phyloP scores from a whole-genome alignment of 495 filamentous ascomycete species.

The Podospora tetraspora region DNA sequence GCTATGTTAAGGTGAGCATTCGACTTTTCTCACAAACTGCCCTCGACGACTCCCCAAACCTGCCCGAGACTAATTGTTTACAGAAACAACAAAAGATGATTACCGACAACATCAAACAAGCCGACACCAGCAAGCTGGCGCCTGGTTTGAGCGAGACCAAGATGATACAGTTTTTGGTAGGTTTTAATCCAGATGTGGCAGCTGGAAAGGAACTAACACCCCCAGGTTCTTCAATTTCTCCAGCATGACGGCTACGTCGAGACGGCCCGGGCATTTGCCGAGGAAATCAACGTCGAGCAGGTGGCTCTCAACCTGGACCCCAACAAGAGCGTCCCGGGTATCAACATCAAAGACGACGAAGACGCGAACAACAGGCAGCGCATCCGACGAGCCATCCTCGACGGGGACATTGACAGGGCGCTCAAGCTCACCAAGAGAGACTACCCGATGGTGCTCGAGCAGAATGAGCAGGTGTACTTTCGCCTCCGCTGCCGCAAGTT shows the following conservation, averaged over 20 bases:
- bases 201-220: not conserved
- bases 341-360: conserved; percentile 74
- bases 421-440: conserved; percentile 71
- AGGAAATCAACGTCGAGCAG: conserved; percentile 73
- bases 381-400: conserved; percentile 82
- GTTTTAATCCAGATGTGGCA: conserved; percentile 8
- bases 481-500: conserved; percentile 86
- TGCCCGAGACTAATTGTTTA: conserved; percentile 16
- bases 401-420: conserved; percentile 89
- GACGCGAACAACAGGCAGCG: conserved; percentile 78
- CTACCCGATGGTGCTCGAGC: conserved; percentile 74
- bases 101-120: conserved; percentile 30
- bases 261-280: conserved; percentile 80
- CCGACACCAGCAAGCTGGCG: conserved; percentile 50
- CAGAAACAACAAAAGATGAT: conserved; percentile 57
- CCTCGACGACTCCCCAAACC: too few species aligned
- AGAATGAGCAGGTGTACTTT: conserved; percentile 88
- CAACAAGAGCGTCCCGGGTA: conserved; percentile 49
- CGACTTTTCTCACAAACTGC: not conserved
- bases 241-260: conserved; percentile 97
- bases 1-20: conserved; percentile 66
- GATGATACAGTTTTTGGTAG: conserved; percentile 68
- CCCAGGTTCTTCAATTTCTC: conserved; percentile 76
- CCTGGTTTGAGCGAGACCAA: conserved; percentile 66
- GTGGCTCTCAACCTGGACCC: conserved; percentile 54